These are phyloP conservation scores for Musa schizocarpa DNA, from an alignment of 176 grass and related monocot genomes.

Conservation along the genomic window DNA sequence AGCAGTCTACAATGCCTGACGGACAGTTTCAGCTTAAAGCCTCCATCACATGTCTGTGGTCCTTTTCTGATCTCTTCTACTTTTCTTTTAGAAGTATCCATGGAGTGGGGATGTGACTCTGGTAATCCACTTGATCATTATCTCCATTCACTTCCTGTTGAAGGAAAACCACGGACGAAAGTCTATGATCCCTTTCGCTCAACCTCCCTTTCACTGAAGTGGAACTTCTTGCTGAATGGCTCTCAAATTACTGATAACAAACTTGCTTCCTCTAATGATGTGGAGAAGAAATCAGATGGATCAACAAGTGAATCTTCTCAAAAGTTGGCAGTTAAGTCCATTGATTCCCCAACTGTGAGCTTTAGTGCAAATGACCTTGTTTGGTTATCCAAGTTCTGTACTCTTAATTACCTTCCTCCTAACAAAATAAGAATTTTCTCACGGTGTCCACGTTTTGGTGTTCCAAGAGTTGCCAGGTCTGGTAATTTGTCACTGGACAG, in stretches of 20 bases:
- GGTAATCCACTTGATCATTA: conserved; percentile 83
- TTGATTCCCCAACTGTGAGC: conserved; percentile 53
- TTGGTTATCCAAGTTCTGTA: conserved; percentile 79
- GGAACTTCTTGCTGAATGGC: conserved; percentile 89
- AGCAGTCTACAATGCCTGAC: conserved; percentile 61
- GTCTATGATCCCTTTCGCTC: conserved; percentile 90
- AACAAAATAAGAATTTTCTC: conserved; percentile 93
- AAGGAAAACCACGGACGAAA: conserved; percentile 67
- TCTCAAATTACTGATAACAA: conserved; percentile 17
- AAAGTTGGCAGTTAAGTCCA: conserved; percentile 22
- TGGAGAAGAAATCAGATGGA: conserved; percentile 5
- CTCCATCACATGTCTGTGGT: conserved; percentile 39
- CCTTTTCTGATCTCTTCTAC: conserved; percentile 67
- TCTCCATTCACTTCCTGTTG: conserved; percentile 72
- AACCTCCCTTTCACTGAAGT: conserved; percentile 80
- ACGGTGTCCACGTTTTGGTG: conserved; percentile 88
- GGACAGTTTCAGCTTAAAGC: conserved; percentile 66
- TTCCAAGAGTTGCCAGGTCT: conserved; percentile 79
- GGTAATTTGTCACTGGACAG: conserved; percentile 91
- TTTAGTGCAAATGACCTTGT: conserved; percentile 73
- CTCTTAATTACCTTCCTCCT: conserved; percentile 80
- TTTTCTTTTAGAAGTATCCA: conserved; percentile 74
- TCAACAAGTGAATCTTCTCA: conserved; percentile 18
- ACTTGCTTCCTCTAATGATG: conserved; percentile 13
- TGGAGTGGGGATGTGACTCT: conserved; percentile 95